These are phyloP conservation scores for Isoetes taiwanensis DNA, from an alignment of 75 land plant species.

Conservation along the genomic window DNA sequence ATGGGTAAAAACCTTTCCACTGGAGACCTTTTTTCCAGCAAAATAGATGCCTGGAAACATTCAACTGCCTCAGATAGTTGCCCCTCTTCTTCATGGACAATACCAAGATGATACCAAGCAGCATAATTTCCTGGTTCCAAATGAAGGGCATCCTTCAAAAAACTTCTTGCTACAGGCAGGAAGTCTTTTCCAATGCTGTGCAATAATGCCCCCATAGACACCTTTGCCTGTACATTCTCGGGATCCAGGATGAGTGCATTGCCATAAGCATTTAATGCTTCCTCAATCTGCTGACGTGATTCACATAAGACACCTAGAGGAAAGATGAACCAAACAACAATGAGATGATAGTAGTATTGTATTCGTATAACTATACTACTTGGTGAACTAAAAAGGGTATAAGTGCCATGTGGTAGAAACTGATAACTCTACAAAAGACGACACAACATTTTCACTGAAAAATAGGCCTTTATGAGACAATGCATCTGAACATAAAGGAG, in stretches of 20 bases:
- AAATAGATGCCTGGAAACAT: neutral
- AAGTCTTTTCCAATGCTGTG: neutral
- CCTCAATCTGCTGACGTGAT: neutral
- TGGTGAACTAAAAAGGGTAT: too few species aligned
- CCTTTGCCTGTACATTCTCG: neutral
- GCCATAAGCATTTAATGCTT: neutral
- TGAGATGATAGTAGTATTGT: too few species aligned
- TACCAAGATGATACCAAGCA: slow-evolving; percentile 2
- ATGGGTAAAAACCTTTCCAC: slow-evolving; percentile 7
- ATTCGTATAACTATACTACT: too few species aligned
- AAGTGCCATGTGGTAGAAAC: too few species aligned
- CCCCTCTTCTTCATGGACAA: neutral
- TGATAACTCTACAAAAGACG: too few species aligned
- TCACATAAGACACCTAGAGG: neutral
- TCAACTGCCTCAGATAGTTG: neutral
- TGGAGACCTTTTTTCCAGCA: neutral
- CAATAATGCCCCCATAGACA: neutral
- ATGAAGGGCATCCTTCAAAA: slow-evolving; percentile 1
- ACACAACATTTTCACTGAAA: neutral
- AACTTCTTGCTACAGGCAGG: slow-evolving; percentile 4
- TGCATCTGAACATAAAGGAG: neutral
- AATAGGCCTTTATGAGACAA: neutral
- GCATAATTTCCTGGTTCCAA: neutral
- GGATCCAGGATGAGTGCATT: neutral
- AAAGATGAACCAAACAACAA: too few species aligned